Evolutionary conservation across 768 basidiomycete species (phyloP), one percentile per base, ranked within the genome.

Genomic region (Ephemerocybe angulata): DNA sequence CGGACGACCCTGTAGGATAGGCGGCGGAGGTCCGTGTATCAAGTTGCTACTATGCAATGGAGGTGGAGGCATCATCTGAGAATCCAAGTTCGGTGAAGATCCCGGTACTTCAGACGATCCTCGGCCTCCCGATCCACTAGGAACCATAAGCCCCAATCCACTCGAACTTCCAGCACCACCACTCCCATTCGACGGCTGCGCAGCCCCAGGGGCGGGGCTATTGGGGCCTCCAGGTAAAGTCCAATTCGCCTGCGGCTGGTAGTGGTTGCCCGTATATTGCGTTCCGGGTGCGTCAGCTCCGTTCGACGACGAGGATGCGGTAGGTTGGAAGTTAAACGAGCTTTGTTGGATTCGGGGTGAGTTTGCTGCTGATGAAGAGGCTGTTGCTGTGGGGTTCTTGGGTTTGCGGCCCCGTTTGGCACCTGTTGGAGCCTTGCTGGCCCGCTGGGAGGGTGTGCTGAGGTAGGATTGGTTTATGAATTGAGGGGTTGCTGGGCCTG

Each of bases 331-430:
- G 48, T n/a, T n/a, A n/a, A 50, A 50, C 4, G 10, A 15, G 13
- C 30, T 22, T 13, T 31, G 48, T 19, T 50, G 48, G 13, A 64
- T 66, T 27, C 68, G 56, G 12, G 76, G 70, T 33, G 70, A 68
- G 3, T 60, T 62, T 10, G 71, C 59, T 2, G 65, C 67, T 21
- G 66, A 58, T n/a, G n/a, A n/a, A n/a, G n/a, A n/a, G n/a, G n/a
- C n/a, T n/a, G n/a, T n/a, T 12, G 68, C 70, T 33, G 48, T 21
- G 4, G 46, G 28, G 35, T 71, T 75, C 35, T 74, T 74, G 5
- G 80, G 78, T 63, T 82, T 82, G 41, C 75, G 68, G 53, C 78
- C 75, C 37, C 77, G 72, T 67, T 78, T 76, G 51, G 74, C 75
- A 54, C 75, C 75, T 19, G 63, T 66, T 22, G 19, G 15, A 3